Evolutionary conservation across 306 rosid genomes (phyloP).

Genomic region (Glycine latifolia): DNA sequence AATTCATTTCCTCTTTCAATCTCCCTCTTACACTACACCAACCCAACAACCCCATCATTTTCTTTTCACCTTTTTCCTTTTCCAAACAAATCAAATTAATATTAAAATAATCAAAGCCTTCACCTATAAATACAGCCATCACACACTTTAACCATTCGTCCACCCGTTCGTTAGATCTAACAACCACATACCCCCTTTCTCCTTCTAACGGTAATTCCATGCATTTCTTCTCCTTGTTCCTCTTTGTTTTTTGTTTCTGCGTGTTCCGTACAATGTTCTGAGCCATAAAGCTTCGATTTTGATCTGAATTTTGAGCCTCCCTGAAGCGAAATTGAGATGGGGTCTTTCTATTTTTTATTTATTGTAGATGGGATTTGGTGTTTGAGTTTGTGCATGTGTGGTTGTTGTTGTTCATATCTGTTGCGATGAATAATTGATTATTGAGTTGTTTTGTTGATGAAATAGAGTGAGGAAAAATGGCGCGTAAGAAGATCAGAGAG

Average conservation of each 20-base stretch:
- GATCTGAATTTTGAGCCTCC: constrained; percentile 34
- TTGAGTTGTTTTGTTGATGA: constrained; percentile 33
- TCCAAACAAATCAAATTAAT: background rate
- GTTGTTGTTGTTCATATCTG: constrained; percentile 37
- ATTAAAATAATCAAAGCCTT: background rate
- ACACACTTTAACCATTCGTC: constrained; percentile 9
- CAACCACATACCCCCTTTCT: constrained; percentile 10
- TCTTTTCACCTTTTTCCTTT: background rate
- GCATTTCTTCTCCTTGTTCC: background rate
- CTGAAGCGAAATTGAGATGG: constrained; percentile 20
- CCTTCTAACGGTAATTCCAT: constrained; percentile 54
- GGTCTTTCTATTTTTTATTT: background rate
- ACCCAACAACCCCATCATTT: constrained; percentile 51
- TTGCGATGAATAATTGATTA: constrained; percentile 14
- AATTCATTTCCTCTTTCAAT: background rate
- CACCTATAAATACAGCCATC: constrained; percentile 54
- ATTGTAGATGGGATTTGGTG: background rate
- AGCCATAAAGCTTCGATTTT: constrained; percentile 39
- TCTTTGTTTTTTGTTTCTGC: background rate
- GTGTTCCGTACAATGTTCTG: background rate
- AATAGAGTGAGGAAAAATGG: constrained; percentile 64
- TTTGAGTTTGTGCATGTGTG: background rate
- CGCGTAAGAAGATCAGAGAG: constrained; percentile 99
- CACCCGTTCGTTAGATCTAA: constrained; percentile 44
- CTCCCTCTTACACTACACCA: constrained; percentile 43